Evolutionary conservation across 2,329 filamentous ascomycete species (phyloP), one percentile per base, ranked within the genome.

Genomic region (Clonostachys solani): DNA sequence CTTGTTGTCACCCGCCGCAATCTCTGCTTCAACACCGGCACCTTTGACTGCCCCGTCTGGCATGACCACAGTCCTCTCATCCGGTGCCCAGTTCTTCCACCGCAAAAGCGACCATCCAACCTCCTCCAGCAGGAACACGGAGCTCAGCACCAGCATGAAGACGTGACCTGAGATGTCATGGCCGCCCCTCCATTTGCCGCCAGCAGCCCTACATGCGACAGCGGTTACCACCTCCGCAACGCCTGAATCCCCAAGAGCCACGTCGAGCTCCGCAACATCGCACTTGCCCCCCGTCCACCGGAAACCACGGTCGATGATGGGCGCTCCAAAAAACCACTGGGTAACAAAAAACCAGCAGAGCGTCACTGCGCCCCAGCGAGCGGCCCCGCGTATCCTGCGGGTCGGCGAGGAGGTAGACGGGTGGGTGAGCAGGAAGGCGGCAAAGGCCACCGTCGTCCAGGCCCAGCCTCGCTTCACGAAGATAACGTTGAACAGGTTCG

Each of bases 401-500:
- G 51, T 46, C 43, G 50, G 50, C 13, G 47, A 40, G 57, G 61
- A 33, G 61, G 56, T 35, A 60, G 72, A 54, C 60, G 86, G 82
- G 60, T 95, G 87, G 19, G 83, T 84, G 40, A 84, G 64, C 7
- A 88, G 64, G 51, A 96, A 89, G 15, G 80, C 65, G 34, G 79
- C 67, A 59, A 96, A 92, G 1, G 89, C 85, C 10, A 81, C 62
- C 0, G 88, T 91, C 33, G 89, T 84, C 94, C 94, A 99, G 44
- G 85, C 80, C 94, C 94, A 99, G 51, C 92, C 92, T 46, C 88
- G 77, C 75, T 99, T 99, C 60, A 99, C 94, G 61, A 97, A 99
- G 58, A 91, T 80, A 42, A 87, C 67, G 63, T 99, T 99, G 78
- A 97, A 87, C 45, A 96, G 58, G 70, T 99, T 99, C 65, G 83